Percentiles rank a stretch among this genome's conserved stretches.
phyloP scores from a whole-genome alignment of 148 eudicot species.

The Rhododendron simsii region DNA sequence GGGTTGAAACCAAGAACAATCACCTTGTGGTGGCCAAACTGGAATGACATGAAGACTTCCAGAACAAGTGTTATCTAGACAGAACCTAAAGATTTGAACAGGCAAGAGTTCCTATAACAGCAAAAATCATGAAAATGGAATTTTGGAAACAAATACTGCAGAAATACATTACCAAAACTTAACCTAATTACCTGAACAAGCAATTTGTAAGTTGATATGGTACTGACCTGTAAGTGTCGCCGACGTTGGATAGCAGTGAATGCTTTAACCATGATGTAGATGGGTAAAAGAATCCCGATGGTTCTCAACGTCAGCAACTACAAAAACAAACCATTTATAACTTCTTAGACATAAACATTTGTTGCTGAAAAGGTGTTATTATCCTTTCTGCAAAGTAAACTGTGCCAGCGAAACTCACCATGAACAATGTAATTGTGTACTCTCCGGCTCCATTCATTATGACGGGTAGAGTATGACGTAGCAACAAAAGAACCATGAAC shows the following conservation, averaged over 20 bases:
- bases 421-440: conserved; percentile 45
- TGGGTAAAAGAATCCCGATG: conserved; percentile 54
- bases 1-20: neutral
- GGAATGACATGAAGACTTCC: neutral
- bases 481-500: conserved; percentile 37
- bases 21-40: neutral
- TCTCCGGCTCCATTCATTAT: conserved; percentile 45
- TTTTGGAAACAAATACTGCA: neutral
- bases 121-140: neutral
- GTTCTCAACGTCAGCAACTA: conserved; percentile 60
- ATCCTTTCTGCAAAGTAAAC: neutral
- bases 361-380: neutral
- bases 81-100: neutral
- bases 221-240: conserved; percentile 46
- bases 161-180: neutral
- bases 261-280: conserved; percentile 52
- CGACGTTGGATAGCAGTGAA: conserved; percentile 40
- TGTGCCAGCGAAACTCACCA: conserved; percentile 27
- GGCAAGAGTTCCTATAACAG: neutral
- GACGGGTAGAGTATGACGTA: conserved; percentile 69
- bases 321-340: conserved; percentile 7
- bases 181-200: neutral
- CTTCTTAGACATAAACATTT: neutral
- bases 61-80: neutral
- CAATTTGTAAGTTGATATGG: neutral